Percentiles rank a stretch among this genome's conserved stretches.
These are phyloP conservation scores for rapeseed (Brassica napus) DNA, from an alignment of 345 rosid genomes.

Conservation along the genomic window Da-Ae NC_063450.1:35325001-35325500, in stretches of 20 bases:
- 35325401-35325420: constrained; percentile 30
- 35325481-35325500: constrained; percentile 7
- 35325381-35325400: constrained; percentile 62
- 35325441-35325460: not conserved
- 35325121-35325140: constrained; percentile 86
- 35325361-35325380: constrained; percentile 49
- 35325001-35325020: constrained; percentile 85
- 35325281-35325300: constrained; percentile 68
- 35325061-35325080: constrained; percentile 93
- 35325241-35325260: constrained; percentile 51
- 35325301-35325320: constrained; percentile 49
- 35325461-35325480: not conserved
- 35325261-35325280: constrained; percentile 52
- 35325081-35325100: constrained; percentile 66
- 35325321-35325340: constrained; percentile 22
- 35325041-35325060: constrained; percentile 90
- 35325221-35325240: constrained; percentile 49
- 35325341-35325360: constrained; percentile 22
- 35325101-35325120: constrained; percentile 68
- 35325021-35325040: constrained; percentile 92
- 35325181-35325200: constrained; percentile 81
- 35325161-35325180: constrained; percentile 97
- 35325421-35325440: constrained; percentile 41
- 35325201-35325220: constrained; percentile 73
- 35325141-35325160: constrained; percentile 93